Evolutionary conservation across 2,329 filamentous ascomycete genomes (phyloP), one percentile per base, ranked within the genome.

Genomic region (Coniochaeta prunicola): DNA sequence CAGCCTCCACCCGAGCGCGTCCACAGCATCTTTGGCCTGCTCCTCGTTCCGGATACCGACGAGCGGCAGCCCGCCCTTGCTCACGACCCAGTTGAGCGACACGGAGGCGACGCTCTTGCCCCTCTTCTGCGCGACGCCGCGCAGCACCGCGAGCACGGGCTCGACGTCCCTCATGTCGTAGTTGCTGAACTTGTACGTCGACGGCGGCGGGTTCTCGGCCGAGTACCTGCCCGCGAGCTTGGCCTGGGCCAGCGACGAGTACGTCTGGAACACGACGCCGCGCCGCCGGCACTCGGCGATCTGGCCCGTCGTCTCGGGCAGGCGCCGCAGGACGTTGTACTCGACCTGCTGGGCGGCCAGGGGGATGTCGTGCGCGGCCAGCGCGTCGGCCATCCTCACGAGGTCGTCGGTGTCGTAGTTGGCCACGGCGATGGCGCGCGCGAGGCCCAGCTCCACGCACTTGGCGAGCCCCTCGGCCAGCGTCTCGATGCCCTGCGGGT

Each of bases 321-420:
- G 61, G 21, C 75, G 70, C 21, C 76, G 71, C 24, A 78, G 66
- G 26, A 77, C 63, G 33, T 70, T 73, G 64, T 71, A 78, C 62
- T 78, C 76, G 67, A 74, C 75, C 63, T 79, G 75, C 59, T 76
- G 77, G 19, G 71, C 70, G 1, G 74, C 72, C 4, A 79, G 72
- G 0, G 75, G 73, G 5, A 77, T 59, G 1, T 67, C 68, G 38
- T 70, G 68, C 61, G 70, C 69, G 17, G 64, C 67, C 50, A 77
- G 64, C 57, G 71, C 75, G n/a, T 74, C 71, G 50, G 71, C 66
- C 70, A 77, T 76, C 59, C 68, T 63, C 53, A 76, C 59, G 73
- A 76, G 74, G 58, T 77, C 73, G 26, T 73, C 69, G 33, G 63
- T 66, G 61, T 67, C 67, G 64, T 77, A 78, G 63, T 78, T 78